phyloP scores from a whole-genome alignment of 2,329 filamentous ascomycete species.

The Pestalotiopsis sp. region DNA sequence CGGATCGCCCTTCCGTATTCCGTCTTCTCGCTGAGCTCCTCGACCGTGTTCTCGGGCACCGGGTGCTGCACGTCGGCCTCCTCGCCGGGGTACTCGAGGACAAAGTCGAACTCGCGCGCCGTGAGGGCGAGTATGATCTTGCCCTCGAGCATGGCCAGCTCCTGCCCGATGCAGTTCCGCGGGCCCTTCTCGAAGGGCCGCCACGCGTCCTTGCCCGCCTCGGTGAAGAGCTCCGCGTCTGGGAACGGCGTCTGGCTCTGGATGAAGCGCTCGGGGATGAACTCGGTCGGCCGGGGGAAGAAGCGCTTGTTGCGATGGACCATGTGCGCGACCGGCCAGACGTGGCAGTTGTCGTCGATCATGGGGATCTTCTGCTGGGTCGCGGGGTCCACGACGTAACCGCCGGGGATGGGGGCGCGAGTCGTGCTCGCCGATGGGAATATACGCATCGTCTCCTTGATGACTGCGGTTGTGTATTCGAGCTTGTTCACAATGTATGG shows the following conservation, averaged over 20 bases:
- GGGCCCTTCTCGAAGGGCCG: slow-evolving; percentile 8
- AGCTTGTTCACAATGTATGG: slow-evolving; percentile 5
- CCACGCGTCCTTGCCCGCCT: slow-evolving; percentile 2
- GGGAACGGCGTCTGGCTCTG: neutral
- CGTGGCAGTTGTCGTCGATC: neutral
- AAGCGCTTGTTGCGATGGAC: slow-evolving; percentile 4
- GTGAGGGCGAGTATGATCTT: slow-evolving; percentile 5
- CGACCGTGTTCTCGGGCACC: neutral
- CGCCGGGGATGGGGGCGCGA: neutral
- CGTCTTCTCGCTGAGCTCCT: neutral
- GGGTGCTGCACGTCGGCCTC: neutral
- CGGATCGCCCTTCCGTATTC: slow-evolving; percentile 5
- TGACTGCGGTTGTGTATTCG: slow-evolving; percentile 7
- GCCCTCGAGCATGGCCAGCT: slow-evolving; percentile 6
- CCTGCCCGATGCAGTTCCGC: slow-evolving; percentile 9
- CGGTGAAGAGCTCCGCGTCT: neutral
- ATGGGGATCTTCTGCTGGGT: neutral
- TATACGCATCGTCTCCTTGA: slow-evolving; percentile 9
- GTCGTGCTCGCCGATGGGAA: neutral
- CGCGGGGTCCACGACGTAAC: neutral
- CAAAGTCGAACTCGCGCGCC: slow-evolving; percentile 8
- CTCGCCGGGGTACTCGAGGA: slow-evolving; percentile 4
- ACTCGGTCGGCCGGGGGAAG: neutral
- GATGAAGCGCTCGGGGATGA: slow-evolving; percentile 6
- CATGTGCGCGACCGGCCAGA: neutral